These are phyloP conservation scores for Pisolithus orientalis DNA, from an alignment of 768 basidiomycete species.

Conservation along the genomic window DNA sequence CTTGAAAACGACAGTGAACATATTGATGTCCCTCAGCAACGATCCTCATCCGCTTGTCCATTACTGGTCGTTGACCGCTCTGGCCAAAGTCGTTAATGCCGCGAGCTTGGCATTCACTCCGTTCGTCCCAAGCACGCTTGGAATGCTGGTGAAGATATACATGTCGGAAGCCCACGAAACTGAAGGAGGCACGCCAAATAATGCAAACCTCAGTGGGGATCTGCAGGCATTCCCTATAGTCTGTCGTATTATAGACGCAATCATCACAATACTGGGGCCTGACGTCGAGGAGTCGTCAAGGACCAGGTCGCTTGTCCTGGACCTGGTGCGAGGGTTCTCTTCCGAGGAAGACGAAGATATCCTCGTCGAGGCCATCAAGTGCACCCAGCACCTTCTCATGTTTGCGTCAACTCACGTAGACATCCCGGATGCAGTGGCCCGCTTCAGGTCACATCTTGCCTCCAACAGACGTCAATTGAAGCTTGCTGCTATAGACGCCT, in stretches of 20 bases:
- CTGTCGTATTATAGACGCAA: constrained; percentile 87
- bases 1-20: constrained; percentile 91
- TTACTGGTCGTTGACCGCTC: constrained; percentile 83
- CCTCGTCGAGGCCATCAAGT: constrained; percentile 90
- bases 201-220: constrained; percentile 85
- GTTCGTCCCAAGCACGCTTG: constrained; percentile 81
- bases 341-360: constrained; percentile 84
- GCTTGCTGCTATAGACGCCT: constrained; percentile 88
- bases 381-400: constrained; percentile 95
- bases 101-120: constrained; percentile 90
- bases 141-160: constrained; percentile 87
- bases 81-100: constrained; percentile 83
- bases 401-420: constrained; percentile 84
- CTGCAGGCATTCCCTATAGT: constrained; percentile 87
- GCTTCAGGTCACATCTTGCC: constrained; percentile 72
- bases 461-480: constrained; percentile 83
- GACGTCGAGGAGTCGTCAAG: constrained; percentile 86
- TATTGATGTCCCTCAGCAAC: constrained; percentile 89
- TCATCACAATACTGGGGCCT: constrained; percentile 91
- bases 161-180: constrained; percentile 86
- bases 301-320: constrained; percentile 74
- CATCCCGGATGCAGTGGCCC: constrained; percentile 71
- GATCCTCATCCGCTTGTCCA: constrained; percentile 97
- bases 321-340: constrained; percentile 81
- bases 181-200: constrained; percentile 79